Evolutionary conservation across 768 basidiomycete species (phyloP), one percentile per base, ranked within the genome.

Genomic region (Lentinula sp.): DNA sequence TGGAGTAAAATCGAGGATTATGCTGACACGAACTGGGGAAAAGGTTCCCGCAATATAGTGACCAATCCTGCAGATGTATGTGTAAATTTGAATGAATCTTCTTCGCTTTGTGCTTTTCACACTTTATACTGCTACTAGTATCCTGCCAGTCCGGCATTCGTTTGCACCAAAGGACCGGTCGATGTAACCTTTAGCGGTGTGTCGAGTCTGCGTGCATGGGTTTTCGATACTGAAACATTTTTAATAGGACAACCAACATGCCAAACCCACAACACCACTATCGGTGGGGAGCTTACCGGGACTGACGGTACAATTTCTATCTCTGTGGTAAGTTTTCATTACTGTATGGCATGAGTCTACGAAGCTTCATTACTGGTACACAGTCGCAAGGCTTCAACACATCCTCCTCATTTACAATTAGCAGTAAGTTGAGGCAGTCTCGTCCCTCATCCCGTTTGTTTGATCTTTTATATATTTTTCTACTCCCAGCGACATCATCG

Each of bases 21-120:
- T 46, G 63, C 63, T 6, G 37, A 61, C 36, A 39, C 63, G 13
- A 62, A 50, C 20, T 66, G 57, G 54, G 65, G 65, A 2, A 62
- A n/a, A 3, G 63, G 63, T 9, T 48, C 41, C 8, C 54, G 57
- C 20, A 66, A 62, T 8, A 57, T 66, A 32, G 63, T 64, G 1
- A 62, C 65, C 15, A 64, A 66, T 42, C 63, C 65, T 35, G 32
- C 1, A 8, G 58, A 65, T 13, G 58, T 63, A 42, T 12, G 55
- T 32, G 18, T 51, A 36, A 36, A 36, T 0, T 10, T 1, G 20
- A 6, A 45, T 18, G 16, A 4, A 6, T 54, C 20, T 57, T 7
- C 32, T 32, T 10, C 18, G 42, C 16, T 45, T 4, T 12, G 32
- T 15, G 18, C 23, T 23, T 20, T 45, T 57, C 33, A 9, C 37